A percentile compares a stretch with the other conserved stretches of the same genome.
Conservation (phyloP, 1,284 basidiomycete genomes). For the Laetiporus sulphureus region DNA sequence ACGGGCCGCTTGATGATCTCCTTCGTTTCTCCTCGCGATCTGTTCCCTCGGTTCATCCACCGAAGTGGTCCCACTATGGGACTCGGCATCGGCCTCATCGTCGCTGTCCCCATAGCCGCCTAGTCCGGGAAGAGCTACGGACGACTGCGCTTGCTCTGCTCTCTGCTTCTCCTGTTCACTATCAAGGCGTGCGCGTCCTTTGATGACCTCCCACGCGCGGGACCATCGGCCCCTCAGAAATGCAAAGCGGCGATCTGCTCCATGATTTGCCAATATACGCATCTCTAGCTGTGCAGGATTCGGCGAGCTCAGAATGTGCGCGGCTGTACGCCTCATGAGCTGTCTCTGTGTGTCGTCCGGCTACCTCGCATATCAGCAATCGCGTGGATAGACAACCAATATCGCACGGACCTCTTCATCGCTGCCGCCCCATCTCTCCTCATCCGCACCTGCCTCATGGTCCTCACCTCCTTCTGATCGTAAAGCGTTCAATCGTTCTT, state of each 20-base stretch:
- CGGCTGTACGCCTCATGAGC: slow-evolving; percentile 73
- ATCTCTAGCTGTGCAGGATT: slow-evolving; percentile 78
- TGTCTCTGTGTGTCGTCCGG: slow-evolving; percentile 58
- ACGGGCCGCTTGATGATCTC: neutral
- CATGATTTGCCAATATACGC: slow-evolving; percentile 83
- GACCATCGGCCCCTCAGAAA: slow-evolving; percentile 76
- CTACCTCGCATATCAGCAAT: slow-evolving; percentile 29
- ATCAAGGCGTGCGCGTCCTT: slow-evolving; percentile 35
- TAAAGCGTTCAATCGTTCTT: slow-evolving; percentile 58
- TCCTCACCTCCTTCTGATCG: slow-evolving; percentile 34
- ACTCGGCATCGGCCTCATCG: slow-evolving; percentile 14
- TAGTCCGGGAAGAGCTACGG: slow-evolving; percentile 32
- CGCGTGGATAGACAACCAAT: neutral
- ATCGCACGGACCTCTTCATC: slow-evolving; percentile 61
- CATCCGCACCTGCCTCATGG: slow-evolving; percentile 15
- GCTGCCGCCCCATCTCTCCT: slow-evolving; percentile 59
- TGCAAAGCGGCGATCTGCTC: slow-evolving; percentile 61
- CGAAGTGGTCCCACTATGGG: slow-evolving; percentile 7
- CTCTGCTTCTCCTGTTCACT: slow-evolving; percentile 26
- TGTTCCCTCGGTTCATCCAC: slow-evolving; percentile 7
- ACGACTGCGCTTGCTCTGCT: slow-evolving; percentile 13
- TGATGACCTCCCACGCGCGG: slow-evolving; percentile 49
- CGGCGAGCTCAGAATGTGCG: slow-evolving; percentile 57
- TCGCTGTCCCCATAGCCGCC: slow-evolving; percentile 57
- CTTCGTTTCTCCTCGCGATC: neutral